These are phyloP conservation scores for Trichoderma sp. DNA, from an alignment of 2,329 filamentous ascomycete genomes.

Conservation along the genomic window DNA sequence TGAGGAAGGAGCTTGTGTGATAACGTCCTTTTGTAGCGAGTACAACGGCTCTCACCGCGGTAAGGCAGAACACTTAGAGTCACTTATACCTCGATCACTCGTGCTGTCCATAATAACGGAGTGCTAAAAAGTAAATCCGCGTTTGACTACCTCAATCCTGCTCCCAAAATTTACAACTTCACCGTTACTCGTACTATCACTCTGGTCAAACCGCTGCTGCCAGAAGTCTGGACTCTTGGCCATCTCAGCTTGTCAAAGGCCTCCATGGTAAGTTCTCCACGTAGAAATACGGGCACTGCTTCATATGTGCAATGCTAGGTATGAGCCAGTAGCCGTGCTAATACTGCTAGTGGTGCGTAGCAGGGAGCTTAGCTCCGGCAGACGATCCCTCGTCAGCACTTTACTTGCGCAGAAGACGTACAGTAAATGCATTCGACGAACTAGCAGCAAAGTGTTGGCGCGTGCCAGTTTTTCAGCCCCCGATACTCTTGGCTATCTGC, in stretches of 20 bases:
- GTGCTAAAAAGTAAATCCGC: not conserved
- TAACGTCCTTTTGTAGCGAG: not conserved
- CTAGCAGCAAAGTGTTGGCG: not conserved
- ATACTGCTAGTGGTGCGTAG: not conserved
- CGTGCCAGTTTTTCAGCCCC: not conserved
- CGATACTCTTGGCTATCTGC: not conserved
- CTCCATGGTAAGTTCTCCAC: not conserved
- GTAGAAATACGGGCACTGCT: not conserved
- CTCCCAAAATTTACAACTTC: not conserved
- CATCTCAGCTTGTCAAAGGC: not conserved
- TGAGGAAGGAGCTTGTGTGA: not conserved
- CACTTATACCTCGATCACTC: not conserved
- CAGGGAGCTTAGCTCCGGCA: conserved; percentile 21
- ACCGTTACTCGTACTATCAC: not conserved
- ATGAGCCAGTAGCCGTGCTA: not conserved
- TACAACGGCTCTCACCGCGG: not conserved
- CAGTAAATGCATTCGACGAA: conserved; percentile 1
- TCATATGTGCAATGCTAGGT: not conserved
- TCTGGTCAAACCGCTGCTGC: not conserved
- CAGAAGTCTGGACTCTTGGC: not conserved
- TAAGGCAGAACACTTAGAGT: not conserved
- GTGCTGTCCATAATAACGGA: not conserved
- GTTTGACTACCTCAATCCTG: not conserved
- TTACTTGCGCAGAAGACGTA: conserved; percentile 11
- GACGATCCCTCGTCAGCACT: conserved; percentile 18